These are phyloP conservation scores for Paspalum vaginatum DNA, from an alignment of 176 grass and related monocot genomes.

Conservation along the genomic window DNA sequence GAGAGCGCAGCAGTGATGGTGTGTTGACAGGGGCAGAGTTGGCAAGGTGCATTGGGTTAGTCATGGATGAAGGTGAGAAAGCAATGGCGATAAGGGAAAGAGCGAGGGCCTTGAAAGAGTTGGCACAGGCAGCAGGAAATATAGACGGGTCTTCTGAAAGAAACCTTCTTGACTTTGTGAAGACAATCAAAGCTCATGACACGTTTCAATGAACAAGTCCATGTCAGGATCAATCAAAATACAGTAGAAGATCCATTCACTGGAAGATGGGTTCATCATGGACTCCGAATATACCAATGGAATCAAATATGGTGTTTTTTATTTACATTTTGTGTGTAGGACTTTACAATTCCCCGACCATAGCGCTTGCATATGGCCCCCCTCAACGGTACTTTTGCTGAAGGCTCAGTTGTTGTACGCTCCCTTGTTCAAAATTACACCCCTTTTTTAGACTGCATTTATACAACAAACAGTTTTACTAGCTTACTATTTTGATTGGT, in stretches of 20 bases:
- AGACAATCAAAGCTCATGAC: not conserved
- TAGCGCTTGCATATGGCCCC: too few relatives aligned
- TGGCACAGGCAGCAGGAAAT: not conserved
- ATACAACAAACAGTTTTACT: too few relatives aligned
- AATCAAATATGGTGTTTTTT: not conserved
- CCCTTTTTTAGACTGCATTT: too few relatives aligned
- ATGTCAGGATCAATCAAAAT: not conserved
- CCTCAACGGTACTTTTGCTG: too few relatives aligned
- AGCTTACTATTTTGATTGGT: too few relatives aligned
- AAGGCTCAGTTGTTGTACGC: too few relatives aligned
- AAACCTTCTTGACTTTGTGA: slow-evolving; percentile 28
- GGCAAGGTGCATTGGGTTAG: slow-evolving; percentile 55
- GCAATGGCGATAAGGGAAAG: slow-evolving; percentile 29
- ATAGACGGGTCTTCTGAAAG: slow-evolving; percentile 1
- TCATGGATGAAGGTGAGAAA: slow-evolving; percentile 36
- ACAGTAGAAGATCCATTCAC: not conserved
- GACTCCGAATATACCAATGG: not conserved
- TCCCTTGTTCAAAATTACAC: too few relatives aligned
- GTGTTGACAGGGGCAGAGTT: slow-evolving; percentile 43
- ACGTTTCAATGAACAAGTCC: not conserved
- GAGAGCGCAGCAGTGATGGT: slow-evolving; percentile 14
- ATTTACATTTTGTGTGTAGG: too few relatives aligned
- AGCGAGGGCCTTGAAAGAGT: slow-evolving; percentile 24
- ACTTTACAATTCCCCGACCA: too few relatives aligned
- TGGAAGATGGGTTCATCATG: not conserved